Evolutionary conservation across 1,139 yeast species (phyloP), one percentile per base, ranked within the genome.

Genomic region (Candida albicans): DNA sequence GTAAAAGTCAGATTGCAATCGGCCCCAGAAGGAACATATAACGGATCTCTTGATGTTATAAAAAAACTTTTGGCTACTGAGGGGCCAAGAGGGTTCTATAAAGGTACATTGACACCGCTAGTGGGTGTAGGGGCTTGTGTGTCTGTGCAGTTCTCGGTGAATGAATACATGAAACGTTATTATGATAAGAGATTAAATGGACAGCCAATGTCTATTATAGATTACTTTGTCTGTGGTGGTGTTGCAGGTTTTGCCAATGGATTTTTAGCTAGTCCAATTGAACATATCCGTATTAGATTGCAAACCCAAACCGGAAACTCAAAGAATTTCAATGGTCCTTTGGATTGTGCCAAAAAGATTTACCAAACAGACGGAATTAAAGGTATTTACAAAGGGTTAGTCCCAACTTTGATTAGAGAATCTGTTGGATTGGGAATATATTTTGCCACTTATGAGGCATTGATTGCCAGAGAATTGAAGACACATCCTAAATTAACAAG

Each of bases 71-170:
- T 90, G 41, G 72, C 76, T 42, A 80, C 84, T 45, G 97, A 90
- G 63, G 97, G 97, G 1, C 72, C 80, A 9, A 59, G 66, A 35
- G 97, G 93, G 0, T 89, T 91, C 61, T 90, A 91, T 65, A 89
- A 89, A 62, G 97, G 97, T 31, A 90, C 96, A 0, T 63, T 85
- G 49, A 76, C 82, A 7, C 98, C 98, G 4, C 72, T 91, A 55
- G 68, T 90, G 35, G 98, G 97, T 35, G 95, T 90, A 32, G 98
- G 98, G 45, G 96, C 96, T 0, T 87, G 95, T 70, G 87, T 90
- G 14, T 87, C 96, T 3, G 86, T 90, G 36, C 79, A 74, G 52
- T 74, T 74, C 59, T 93, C 96, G 37, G 96, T 89, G 33, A 91
- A 91, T 60, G 98, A 93, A 62, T 87, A 77, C 57, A 89, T 91